Evolutionary conservation across 2,329 filamentous ascomycete genomes (phyloP).

Genomic region (Penicillium sp.): DNA sequence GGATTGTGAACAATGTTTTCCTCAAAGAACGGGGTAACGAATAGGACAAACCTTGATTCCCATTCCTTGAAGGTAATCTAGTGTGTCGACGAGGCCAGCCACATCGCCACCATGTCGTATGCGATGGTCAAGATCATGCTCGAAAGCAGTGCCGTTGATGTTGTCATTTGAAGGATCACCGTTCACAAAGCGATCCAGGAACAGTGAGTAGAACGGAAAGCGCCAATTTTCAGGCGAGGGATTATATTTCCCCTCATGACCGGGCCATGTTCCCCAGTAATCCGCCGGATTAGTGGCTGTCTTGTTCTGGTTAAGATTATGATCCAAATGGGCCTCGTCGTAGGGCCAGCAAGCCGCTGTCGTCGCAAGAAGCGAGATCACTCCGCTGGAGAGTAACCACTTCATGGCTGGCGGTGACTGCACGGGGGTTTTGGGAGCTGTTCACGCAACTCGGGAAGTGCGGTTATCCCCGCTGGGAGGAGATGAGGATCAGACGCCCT

Average conservation of each 20-base stretch:
- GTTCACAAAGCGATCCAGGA: constrained; percentile 64
- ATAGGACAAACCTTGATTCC: constrained; percentile 54
- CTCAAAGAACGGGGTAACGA: neutral
- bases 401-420: constrained; percentile 27
- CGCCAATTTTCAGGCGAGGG: constrained; percentile 62
- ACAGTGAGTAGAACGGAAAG: constrained; percentile 65
- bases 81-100: constrained; percentile 56
- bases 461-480: neutral
- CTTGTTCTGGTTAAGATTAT: constrained; percentile 62
- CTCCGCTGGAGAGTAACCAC: constrained; percentile 29
- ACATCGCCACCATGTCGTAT: constrained; percentile 64
- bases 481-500: neutral
- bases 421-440: neutral
- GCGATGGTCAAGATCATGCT: constrained; percentile 60
- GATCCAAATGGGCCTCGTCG: constrained; percentile 51
- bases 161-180: constrained; percentile 64
- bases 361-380: constrained; percentile 34
- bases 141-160: constrained; percentile 58
- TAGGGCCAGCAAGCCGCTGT: constrained; percentile 44
- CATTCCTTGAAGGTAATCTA: constrained; percentile 65
- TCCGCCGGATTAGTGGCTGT: constrained; percentile 55
- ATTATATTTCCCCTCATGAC: constrained; percentile 47
- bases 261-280: constrained; percentile 56
- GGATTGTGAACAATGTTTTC: constrained; percentile 8
- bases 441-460: neutral